Evolutionary conservation across 1,139 yeast species (phyloP).

Genomic region (Candida sanyaensis): DNA sequence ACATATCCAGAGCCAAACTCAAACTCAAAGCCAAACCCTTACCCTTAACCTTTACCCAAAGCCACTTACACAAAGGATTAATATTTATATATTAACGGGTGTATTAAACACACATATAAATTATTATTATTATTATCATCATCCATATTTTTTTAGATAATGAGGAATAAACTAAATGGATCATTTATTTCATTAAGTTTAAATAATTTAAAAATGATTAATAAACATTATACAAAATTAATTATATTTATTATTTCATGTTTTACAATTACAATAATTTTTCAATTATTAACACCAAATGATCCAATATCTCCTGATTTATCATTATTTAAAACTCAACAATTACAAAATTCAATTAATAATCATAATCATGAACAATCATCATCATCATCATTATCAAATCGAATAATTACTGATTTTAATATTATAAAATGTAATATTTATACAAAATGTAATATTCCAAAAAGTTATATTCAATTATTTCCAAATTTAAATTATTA

Average conservation of each 20-base stretch:
- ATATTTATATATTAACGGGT: no score
- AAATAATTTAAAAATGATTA: conserved; percentile 4
- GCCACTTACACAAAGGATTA: no score
- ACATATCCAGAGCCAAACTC: no score
- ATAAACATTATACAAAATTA: conserved; percentile 11
- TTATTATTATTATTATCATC: no score
- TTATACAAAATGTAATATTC: conserved; percentile 10
- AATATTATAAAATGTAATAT: conserved; percentile 11
- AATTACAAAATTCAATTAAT: neutral
- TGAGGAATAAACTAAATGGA: conserved; percentile 1
- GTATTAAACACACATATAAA: no score
- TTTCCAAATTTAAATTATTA: conserved; percentile 14
- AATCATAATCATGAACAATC: neutral
- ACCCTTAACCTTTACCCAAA: no score
- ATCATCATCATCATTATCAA: no score
- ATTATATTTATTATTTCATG: neutral
- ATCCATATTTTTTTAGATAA: neutral
- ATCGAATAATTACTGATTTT: conserved; percentile 12
- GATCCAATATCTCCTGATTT: conserved; percentile 4
- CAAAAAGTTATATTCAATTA: conserved; percentile 11
- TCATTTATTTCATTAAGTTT: neutral
- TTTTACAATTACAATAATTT: neutral
- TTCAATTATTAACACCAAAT: neutral
- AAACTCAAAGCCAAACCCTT: no score
- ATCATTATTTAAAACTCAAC: conserved; percentile 6